phyloP scores from a whole-genome alignment of 2,329 filamentous ascomycete genomes.

The Leptographium wingfieldii region DNA sequence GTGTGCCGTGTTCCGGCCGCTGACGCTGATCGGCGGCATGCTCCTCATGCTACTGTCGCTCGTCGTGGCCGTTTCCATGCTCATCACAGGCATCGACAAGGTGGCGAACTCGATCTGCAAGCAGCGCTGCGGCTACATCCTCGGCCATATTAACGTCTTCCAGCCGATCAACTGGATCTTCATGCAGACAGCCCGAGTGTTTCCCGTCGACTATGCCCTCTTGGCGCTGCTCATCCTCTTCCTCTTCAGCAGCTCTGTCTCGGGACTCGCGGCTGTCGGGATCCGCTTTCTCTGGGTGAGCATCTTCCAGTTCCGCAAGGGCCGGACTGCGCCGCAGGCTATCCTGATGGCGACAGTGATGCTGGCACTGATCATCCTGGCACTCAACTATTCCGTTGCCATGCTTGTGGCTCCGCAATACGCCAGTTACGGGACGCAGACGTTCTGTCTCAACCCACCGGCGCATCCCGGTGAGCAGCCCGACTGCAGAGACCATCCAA shows the following conservation, averaged over 20 bases:
- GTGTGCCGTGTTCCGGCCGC: constrained; percentile 69
- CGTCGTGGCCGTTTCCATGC: constrained; percentile 78
- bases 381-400: constrained; percentile 82
- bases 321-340: constrained; percentile 82
- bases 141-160: constrained; percentile 79
- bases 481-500: constrained; percentile 59
- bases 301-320: constrained; percentile 82
- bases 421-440: constrained; percentile 85
- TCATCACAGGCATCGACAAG: constrained; percentile 93
- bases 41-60: constrained; percentile 62
- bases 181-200: constrained; percentile 66
- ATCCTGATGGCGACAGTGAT: constrained; percentile 83
- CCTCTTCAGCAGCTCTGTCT: constrained; percentile 78
- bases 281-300: constrained; percentile 95
- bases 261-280: constrained; percentile 74
- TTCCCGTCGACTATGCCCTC: constrained; percentile 83
- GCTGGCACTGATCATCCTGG: constrained; percentile 77
- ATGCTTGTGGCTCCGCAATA: constrained; percentile 97
- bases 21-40: constrained; percentile 79
- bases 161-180: constrained; percentile 90
- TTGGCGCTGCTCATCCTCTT: constrained; percentile 76
- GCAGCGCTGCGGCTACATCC: constrained; percentile 78
- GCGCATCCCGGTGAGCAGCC: constrained; percentile 51
- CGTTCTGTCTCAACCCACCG: constrained; percentile 69
- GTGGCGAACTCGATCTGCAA: constrained; percentile 92